Conservation (phyloP, 2,329 filamentous ascomycete species). For the Cercospora sp. region DNA sequence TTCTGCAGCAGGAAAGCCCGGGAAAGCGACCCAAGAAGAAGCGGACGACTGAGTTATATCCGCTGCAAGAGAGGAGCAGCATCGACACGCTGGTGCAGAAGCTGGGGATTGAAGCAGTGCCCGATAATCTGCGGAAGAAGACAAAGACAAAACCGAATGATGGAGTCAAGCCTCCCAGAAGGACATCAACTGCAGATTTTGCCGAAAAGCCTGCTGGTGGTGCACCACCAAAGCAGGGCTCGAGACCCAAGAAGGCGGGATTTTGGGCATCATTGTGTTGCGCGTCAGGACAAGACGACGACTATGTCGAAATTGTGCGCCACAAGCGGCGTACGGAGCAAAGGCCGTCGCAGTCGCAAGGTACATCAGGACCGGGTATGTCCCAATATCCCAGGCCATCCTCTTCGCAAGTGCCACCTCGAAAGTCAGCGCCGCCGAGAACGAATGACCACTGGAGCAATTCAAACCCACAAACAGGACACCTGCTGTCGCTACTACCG, state of each 20-base stretch:
- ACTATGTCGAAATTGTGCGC: slow-evolving; percentile 47
- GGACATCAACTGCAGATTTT: slow-evolving; percentile 23
- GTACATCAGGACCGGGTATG: not conserved
- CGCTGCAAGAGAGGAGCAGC: slow-evolving; percentile 68
- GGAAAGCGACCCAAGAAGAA: slow-evolving; percentile 23
- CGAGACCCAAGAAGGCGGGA: slow-evolving; percentile 37
- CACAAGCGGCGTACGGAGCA: slow-evolving; percentile 41
- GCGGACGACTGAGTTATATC: slow-evolving; percentile 49
- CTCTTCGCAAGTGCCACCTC: slow-evolving; percentile 13
- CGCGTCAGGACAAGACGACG: slow-evolving; percentile 40
- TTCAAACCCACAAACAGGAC: slow-evolving; percentile 34
- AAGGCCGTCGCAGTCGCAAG: slow-evolving; percentile 13
- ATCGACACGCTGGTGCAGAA: slow-evolving; percentile 83
- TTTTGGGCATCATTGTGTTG: slow-evolving; percentile 50
- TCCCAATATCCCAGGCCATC: slow-evolving; percentile 17
- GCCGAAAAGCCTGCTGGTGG: slow-evolving; percentile 16
- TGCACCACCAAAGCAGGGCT: slow-evolving; percentile 19
- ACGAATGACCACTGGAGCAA: slow-evolving; percentile 17
- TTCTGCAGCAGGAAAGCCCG: slow-evolving; percentile 15
- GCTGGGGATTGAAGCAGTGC: slow-evolving; percentile 54
- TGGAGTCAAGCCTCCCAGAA: slow-evolving; percentile 14
- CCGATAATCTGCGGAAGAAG: slow-evolving; percentile 16
- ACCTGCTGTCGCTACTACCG: slow-evolving; percentile 68
- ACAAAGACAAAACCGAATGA: slow-evolving; percentile 15
- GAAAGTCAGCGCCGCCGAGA: slow-evolving; percentile 17